Evolutionary conservation across 176 grass and related monocot species (phyloP).

Genomic region (Carex kokanica): DNA sequence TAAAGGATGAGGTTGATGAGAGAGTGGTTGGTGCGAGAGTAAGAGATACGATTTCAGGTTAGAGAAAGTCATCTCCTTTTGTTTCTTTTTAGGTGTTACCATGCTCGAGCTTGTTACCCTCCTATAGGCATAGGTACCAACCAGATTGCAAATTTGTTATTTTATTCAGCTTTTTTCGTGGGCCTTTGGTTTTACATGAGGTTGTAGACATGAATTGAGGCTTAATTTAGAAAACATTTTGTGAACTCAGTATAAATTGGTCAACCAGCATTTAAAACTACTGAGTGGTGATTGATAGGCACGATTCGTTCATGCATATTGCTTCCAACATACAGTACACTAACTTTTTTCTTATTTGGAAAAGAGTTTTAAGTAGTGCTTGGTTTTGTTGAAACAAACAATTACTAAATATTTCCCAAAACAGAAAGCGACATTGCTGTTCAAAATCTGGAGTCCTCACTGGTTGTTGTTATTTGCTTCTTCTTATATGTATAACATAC

Average conservation of each 20-base stretch:
- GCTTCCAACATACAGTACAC: not conserved
- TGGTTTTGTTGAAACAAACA: not conserved
- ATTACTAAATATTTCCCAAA: not conserved
- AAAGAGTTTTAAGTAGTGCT: not conserved
- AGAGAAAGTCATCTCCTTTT: slow-evolving; percentile 46
- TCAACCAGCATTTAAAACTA: not conserved
- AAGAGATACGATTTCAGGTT: slow-evolving; percentile 76
- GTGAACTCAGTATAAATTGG: not conserved
- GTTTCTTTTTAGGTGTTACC: not conserved
- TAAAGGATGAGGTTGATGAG: slow-evolving; percentile 70
- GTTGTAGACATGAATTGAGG: not conserved
- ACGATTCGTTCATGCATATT: not conserved
- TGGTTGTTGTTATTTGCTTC: not conserved
- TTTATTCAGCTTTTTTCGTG: not conserved
- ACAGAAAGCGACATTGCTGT: not conserved
- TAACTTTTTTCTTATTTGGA: slow-evolving; percentile 4
- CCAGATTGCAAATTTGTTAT: not conserved
- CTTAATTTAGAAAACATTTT: slow-evolving; percentile 13
- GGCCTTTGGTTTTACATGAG: not conserved
- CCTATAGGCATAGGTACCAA: not conserved
- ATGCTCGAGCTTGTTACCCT: slow-evolving; percentile 21
- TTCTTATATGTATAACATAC: slow-evolving; percentile 7
- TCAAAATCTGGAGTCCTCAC: not conserved
- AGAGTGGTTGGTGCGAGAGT: slow-evolving; percentile 72
- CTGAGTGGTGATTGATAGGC: not conserved